These are phyloP conservation scores for Ogataea paraovalis DNA, from an alignment of 805 yeast genomes.

Conservation along the genomic window DNA sequence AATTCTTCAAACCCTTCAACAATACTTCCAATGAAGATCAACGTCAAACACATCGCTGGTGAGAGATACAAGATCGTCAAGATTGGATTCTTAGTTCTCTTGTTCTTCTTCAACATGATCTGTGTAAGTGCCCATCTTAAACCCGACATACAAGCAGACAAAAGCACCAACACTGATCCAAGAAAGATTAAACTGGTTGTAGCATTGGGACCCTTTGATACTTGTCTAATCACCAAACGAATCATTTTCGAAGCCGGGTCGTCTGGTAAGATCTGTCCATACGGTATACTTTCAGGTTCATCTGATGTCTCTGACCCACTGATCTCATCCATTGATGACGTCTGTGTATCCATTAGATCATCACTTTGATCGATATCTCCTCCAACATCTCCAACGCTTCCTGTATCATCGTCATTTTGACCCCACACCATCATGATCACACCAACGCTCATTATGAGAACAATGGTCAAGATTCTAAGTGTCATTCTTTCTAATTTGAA, in stretches of 20 bases:
- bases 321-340: neutral
- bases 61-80: slow-evolving; percentile 79
- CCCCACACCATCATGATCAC: slow-evolving; percentile 83
- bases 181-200: slow-evolving; percentile 30
- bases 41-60: slow-evolving; percentile 71
- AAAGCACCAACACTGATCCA: slow-evolving; percentile 72
- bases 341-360: slow-evolving; percentile 1
- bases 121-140: slow-evolving; percentile 95
- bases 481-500: slow-evolving; percentile 75
- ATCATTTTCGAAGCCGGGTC: slow-evolving; percentile 5
- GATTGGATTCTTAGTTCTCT: slow-evolving; percentile 67
- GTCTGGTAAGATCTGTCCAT: slow-evolving; percentile 22
- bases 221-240: slow-evolving; percentile 8
- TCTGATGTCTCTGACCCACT: slow-evolving; percentile 2
- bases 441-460: slow-evolving; percentile 74
- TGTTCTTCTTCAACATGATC: slow-evolving; percentile 59
- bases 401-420: slow-evolving; percentile 28
- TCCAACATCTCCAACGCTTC: neutral
- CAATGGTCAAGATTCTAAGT: slow-evolving; percentile 64
- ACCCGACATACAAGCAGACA: slow-evolving; percentile 81
- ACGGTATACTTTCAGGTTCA: slow-evolving; percentile 6
- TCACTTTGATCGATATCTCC: neutral
- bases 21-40: slow-evolving; percentile 58
- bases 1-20: slow-evolving; percentile 68
- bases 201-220: neutral